phyloP scores from a whole-genome alignment of 805 yeast species.

The Candida sphagnicola region DNA sequence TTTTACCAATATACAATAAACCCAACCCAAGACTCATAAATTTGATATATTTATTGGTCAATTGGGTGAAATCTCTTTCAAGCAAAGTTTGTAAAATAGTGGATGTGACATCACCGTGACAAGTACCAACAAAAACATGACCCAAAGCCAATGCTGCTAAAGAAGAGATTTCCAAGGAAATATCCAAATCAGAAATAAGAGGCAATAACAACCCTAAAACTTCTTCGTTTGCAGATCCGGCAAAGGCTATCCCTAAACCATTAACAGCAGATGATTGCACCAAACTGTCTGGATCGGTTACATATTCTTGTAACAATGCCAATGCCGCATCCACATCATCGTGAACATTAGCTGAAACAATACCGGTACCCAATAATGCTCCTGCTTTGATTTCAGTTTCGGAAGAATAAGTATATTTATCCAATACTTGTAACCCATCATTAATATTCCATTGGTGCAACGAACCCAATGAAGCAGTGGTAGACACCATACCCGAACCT shows the following conservation, averaged over 20 bases:
- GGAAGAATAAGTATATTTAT: slow-evolving; percentile 79
- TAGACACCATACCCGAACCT: slow-evolving; percentile 85
- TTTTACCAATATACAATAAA: slow-evolving; percentile 85
- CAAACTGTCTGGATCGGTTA: slow-evolving; percentile 56
- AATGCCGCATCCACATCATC: slow-evolving; percentile 94
- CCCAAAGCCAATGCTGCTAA: slow-evolving; percentile 91
- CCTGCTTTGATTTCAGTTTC: slow-evolving; percentile 93
- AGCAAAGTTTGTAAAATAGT: slow-evolving; percentile 84
- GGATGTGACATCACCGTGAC: slow-evolving; percentile 92
- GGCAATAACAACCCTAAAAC: slow-evolving; percentile 76
- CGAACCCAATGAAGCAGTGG: slow-evolving; percentile 89
- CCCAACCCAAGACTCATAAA: slow-evolving; percentile 92
- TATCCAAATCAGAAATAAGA: slow-evolving; percentile 70
- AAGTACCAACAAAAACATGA: slow-evolving; percentile 91
- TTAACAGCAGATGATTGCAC: slow-evolving; percentile 78
- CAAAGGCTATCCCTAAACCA: slow-evolving; percentile 91
- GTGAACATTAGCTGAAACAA: slow-evolving; percentile 87
- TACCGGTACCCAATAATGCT: slow-evolving; percentile 92
- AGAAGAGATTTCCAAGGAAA: slow-evolving; percentile 74
- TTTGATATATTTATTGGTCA: slow-evolving; percentile 81
- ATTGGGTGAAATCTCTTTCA: slow-evolving; percentile 76
- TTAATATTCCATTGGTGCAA: slow-evolving; percentile 87
- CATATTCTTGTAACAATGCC: slow-evolving; percentile 79
- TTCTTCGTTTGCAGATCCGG: slow-evolving; percentile 89
- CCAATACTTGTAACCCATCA: slow-evolving; percentile 86